These are phyloP conservation scores for Diaporthe caulivora DNA, from an alignment of 2,329 filamentous ascomycete genomes.

Conservation along the genomic window DNA sequence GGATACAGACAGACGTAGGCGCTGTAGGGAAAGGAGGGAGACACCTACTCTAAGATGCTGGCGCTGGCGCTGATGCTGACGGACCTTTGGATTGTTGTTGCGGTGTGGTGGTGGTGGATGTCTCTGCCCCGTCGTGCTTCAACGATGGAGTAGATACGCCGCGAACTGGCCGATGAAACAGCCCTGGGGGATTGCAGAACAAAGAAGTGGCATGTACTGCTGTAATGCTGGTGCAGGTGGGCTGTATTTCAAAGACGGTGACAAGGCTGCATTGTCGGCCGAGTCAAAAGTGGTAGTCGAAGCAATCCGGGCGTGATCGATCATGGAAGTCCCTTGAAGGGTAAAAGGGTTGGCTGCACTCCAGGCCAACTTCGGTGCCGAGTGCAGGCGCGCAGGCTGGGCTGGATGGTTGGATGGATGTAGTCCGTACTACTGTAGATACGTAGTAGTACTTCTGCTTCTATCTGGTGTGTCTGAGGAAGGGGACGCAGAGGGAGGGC, in stretches of 20 bases:
- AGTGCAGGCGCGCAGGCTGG: background rate
- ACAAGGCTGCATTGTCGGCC: constrained; percentile 25
- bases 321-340: constrained; percentile 7
- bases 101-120: background rate
- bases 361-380: constrained; percentile 1
- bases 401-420: background rate
- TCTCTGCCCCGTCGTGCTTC: constrained; percentile 6
- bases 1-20: background rate
- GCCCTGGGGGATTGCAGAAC: constrained; percentile 2
- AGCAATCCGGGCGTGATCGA: constrained; percentile 1
- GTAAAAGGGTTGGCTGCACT: background rate
- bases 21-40: background rate
- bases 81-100: background rate
- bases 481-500: constrained; percentile 2
- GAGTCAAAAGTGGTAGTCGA: constrained; percentile 1
- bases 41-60: constrained; percentile 4
- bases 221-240: too few species aligned
- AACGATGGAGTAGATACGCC: background rate
- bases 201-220: constrained; percentile 7
- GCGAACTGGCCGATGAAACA: constrained; percentile 28
- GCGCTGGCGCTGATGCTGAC: background rate
- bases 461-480: constrained; percentile 13
- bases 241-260: background rate
- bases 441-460: background rate
- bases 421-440: too few species aligned